These are phyloP conservation scores for Pseudogymnoascus sp. DNA, from an alignment of 2,329 filamentous ascomycete genomes.

Conservation along the genomic window DNA sequence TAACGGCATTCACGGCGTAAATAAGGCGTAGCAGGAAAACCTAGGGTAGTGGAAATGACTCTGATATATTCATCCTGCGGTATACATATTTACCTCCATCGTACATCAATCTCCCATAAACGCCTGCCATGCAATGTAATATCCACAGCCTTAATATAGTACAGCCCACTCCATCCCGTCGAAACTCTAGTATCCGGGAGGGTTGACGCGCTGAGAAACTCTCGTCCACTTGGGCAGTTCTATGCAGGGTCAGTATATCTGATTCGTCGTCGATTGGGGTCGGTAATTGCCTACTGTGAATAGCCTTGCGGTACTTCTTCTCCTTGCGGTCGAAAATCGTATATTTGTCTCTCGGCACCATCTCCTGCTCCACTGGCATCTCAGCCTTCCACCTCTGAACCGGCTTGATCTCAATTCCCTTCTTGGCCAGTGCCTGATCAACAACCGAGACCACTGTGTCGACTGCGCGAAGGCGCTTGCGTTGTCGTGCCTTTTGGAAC, in stretches of 20 bases:
- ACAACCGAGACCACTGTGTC: conserved; percentile 81
- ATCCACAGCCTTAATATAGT: conserved; percentile 21
- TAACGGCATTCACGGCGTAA: conserved; percentile 7
- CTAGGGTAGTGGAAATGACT: conserved; percentile 6
- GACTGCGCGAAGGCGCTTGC: conserved; percentile 72
- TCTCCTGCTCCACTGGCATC: conserved; percentile 94
- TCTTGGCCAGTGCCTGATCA: conserved; percentile 66
- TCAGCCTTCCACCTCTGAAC: conserved; percentile 87
- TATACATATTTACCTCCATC: conserved; percentile 8
- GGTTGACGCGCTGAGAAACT: conserved; percentile 88
- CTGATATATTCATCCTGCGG: conserved; percentile 3
- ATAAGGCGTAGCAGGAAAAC: conserved; percentile 1
- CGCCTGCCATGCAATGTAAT: conserved; percentile 23
- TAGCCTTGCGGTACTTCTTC: conserved; percentile 91
- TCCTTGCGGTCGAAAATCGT: conserved; percentile 95
- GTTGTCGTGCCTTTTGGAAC: conserved; percentile 83
- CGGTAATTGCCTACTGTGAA: conserved; percentile 70
- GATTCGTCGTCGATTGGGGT: conserved; percentile 5
- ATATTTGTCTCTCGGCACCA: conserved; percentile 95
- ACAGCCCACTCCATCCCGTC: conserved; percentile 11
- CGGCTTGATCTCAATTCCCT: conserved; percentile 63
- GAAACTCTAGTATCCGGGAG: conserved; percentile 70
- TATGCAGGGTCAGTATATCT: conserved; percentile 29
- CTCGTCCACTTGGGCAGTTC: conserved; percentile 90
- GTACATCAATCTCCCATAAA: conserved; percentile 15